Conservation (phyloP, 148 eudicot genomes). For the Chenopodium suecicum region DNA sequence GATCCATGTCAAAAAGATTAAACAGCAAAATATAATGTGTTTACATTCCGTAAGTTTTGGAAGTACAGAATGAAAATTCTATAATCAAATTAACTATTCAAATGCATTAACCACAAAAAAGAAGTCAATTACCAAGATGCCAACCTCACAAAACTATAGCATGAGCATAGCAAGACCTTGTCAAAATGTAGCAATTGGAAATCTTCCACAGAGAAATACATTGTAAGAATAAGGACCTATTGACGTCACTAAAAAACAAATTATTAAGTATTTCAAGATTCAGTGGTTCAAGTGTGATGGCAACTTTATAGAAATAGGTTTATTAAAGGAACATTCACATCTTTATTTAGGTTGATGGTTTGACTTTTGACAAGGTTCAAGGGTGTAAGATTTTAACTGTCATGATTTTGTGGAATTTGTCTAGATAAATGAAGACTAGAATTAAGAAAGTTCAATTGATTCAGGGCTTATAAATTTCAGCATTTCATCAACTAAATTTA, state of each 20-base stretch:
- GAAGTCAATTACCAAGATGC: not conserved
- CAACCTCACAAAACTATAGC: not conserved
- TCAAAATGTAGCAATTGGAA: not conserved
- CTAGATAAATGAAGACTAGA: not conserved
- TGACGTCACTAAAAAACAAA: not conserved
- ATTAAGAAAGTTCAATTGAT: not conserved
- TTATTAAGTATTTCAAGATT: not conserved
- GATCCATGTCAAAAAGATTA: not conserved
- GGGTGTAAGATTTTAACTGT: not conserved
- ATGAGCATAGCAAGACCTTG: not conserved
- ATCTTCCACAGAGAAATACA: not conserved
- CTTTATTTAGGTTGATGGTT: not conserved
- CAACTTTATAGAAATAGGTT: not conserved
- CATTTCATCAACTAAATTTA: not conserved
- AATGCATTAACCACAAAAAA: not conserved
- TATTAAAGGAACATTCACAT: not conserved
- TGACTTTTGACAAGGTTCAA: not conserved
- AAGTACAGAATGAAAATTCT: not conserved
- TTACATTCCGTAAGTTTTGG: not conserved
- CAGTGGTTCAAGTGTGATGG: not conserved
- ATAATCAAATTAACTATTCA: not conserved
- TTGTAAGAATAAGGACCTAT: not conserved
- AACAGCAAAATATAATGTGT: not conserved
- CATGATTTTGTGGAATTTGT: not conserved
- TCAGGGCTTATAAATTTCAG: not conserved